Evolutionary conservation across 2,329 filamentous ascomycete genomes (phyloP), one percentile per base, ranked within the genome.

Genomic region (Hymenoscyphus occultus): DNA sequence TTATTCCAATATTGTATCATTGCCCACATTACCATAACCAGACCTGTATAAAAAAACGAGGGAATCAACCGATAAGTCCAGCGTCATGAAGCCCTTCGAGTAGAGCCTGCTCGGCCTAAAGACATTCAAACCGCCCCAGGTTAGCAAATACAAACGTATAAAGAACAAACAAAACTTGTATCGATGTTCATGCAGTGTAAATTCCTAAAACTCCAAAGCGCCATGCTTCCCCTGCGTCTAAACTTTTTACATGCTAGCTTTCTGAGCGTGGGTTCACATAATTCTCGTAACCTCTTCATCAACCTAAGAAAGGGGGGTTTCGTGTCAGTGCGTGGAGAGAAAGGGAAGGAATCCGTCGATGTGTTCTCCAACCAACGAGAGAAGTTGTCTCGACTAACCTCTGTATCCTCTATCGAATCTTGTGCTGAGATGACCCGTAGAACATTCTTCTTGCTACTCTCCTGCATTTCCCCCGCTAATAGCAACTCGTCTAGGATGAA

Each of bases 361-460:
- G 45, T 22, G 14, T 51, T 51, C 19, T 51, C 45, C 19, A 22
- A 22, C 22, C 45, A 51, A 51, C 14, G 45, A 51, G 45, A 28
- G 19, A 28, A 51, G 45, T 19, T 22, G 7, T 51, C n/a, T 51
- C 22, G 28, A 76, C 74, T 87, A 80, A 99, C 95, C 92, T 99
- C 95, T 89, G 98, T 97, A 76, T 99, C 95, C 81, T 99, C 95
- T 64, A 99, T 83, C 67, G 93, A 96, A 79, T 99, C 95, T 79
- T 99, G 94, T 76, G 98, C 95, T 64, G 92, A 91, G 76, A 99
- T 99, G 76, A 94, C 97, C 68, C 95, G 85, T 69, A 99, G 81
- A 51, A 99, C 93, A 75, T 98, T 98, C 87, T 99, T 99, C 83
- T 98, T 99, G 79, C 94, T 98, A 79, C 93, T 98, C 81, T 99